Evolutionary conservation across 139 green algal species (phyloP).

Genomic region (Chlamydomonas sp.): DNA sequence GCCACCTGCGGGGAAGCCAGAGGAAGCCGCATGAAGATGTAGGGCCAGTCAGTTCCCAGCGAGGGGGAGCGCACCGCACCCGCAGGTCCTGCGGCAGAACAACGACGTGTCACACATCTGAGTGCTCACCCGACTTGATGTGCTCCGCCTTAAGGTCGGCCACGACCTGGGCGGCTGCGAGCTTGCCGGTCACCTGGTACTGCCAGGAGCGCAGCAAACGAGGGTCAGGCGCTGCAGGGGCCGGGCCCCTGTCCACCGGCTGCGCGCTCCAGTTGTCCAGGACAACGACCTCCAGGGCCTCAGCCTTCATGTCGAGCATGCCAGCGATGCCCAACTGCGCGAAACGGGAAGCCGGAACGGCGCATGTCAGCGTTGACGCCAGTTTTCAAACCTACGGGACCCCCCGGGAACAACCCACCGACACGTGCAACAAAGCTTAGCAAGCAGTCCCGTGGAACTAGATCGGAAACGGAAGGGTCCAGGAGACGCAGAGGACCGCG

Average conservation of each 20-base stretch:
- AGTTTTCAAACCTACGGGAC: conserved; percentile 1
- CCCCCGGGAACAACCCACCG: background rate
- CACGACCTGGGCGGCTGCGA: conserved; percentile 47
- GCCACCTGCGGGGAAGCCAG: conserved; percentile 18
- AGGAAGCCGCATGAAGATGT: background rate
- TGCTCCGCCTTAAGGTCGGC: conserved; percentile 50
- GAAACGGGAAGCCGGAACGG: background rate
- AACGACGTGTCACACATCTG: background rate
- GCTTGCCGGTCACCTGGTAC: conserved; percentile 53
- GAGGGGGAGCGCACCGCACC: background rate
- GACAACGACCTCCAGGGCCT: conserved; percentile 40
- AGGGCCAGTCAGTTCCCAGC: background rate
- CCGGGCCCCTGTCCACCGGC: conserved; percentile 49
- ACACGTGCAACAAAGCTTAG: background rate
- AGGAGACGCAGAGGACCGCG: background rate
- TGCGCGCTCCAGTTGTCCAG: conserved; percentile 50
- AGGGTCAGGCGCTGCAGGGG: conserved; percentile 11
- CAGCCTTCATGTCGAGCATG: conserved; percentile 44
- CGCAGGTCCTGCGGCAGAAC: no score
- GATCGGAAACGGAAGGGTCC: background rate
- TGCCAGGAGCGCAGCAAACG: conserved; percentile 54
- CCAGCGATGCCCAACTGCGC: conserved; percentile 16
- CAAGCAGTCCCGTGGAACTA: background rate
- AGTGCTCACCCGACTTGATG: conserved; percentile 45
- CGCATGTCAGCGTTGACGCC: background rate